Percentiles rank a stretch among this genome's conserved stretches.
These are phyloP conservation scores for Phytophthora palmivora DNA, from an alignment of 352 stramenopile species.

Conservation along the genomic window DNA sequence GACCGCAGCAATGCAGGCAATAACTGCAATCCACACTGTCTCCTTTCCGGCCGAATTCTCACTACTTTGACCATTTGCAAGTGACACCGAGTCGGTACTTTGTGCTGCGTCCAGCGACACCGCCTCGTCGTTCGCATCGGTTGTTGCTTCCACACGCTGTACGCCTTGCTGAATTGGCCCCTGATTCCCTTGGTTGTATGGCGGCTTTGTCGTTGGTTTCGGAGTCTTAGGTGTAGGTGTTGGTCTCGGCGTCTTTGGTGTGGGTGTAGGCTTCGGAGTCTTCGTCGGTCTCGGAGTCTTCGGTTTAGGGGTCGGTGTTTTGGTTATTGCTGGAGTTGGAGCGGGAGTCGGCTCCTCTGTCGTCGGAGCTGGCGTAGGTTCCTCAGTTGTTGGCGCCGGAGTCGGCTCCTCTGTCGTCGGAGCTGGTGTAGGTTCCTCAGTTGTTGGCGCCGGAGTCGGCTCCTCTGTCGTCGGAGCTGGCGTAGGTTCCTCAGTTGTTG, in stretches of 20 bases:
- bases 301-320: not conserved
- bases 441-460: too few species aligned
- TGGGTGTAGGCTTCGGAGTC: slow-evolving; percentile 2
- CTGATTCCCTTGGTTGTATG: slow-evolving; percentile 20
- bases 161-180: not conserved
- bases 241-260: slow-evolving; percentile 2
- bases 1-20: slow-evolving; percentile 26
- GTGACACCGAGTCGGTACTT: slow-evolving; percentile 3
- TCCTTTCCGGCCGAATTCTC: slow-evolving; percentile 1
- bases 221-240: slow-evolving; percentile 3
- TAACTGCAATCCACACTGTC: slow-evolving; percentile 22
- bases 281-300: slow-evolving; percentile 6
- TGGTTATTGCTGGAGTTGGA: not conserved
- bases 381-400: too few species aligned
- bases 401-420: too few species aligned
- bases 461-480: too few species aligned
- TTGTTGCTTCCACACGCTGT: slow-evolving; percentile 7
- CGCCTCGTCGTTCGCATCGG: not conserved
- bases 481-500: too few species aligned
- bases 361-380: too few species aligned
- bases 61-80: slow-evolving; percentile 11
- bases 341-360: not conserved
- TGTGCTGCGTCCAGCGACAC: slow-evolving; percentile 6
- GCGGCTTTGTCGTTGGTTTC: slow-evolving; percentile 8
- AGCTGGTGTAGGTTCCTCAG: too few species aligned